These are phyloP conservation scores for Calonectria ilicicola DNA, from an alignment of 2,329 filamentous ascomycete genomes.

Conservation along the genomic window DNA sequence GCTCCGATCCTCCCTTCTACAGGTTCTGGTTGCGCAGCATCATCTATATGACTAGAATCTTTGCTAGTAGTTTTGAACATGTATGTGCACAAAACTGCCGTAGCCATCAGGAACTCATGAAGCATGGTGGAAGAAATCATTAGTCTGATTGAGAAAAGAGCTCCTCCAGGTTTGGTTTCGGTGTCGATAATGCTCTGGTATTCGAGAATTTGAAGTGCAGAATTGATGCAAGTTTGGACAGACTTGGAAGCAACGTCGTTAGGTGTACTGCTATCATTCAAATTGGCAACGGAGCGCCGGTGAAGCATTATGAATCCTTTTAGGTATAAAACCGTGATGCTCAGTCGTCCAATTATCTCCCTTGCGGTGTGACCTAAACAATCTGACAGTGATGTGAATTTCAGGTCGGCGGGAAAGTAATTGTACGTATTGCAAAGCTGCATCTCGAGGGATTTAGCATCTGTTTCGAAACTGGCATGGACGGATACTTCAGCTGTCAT, in stretches of 20 bases:
- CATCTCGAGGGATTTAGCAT: not conserved
- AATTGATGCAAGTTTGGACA: not conserved
- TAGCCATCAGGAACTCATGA: constrained; percentile 20
- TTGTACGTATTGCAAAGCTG: not conserved
- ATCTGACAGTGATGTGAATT: not conserved
- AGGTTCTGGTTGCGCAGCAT: not conserved
- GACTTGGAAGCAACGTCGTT: not conserved
- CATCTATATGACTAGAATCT: not conserved
- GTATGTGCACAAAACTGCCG: constrained; percentile 7
- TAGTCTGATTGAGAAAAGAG: not conserved
- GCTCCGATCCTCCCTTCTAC: not conserved
- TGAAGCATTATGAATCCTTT: constrained; percentile 2
- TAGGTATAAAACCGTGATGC: not conserved
- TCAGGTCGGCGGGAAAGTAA: not conserved
- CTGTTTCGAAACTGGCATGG: not conserved
- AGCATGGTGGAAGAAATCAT: constrained; percentile 15
- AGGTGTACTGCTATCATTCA: not conserved
- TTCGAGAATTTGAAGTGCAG: constrained; percentile 11
- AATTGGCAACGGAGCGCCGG: not conserved
- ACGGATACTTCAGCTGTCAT: not conserved
- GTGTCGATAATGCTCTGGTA: not conserved
- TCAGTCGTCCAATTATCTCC: not conserved
- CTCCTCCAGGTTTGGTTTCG: constrained; percentile 13
- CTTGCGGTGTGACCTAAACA: not conserved
- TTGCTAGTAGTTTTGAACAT: constrained; percentile 8